These are phyloP conservation scores for Hypoxylon sp. DNA, from an alignment of 2,329 filamentous ascomycete genomes.

Conservation along the genomic window DNA sequence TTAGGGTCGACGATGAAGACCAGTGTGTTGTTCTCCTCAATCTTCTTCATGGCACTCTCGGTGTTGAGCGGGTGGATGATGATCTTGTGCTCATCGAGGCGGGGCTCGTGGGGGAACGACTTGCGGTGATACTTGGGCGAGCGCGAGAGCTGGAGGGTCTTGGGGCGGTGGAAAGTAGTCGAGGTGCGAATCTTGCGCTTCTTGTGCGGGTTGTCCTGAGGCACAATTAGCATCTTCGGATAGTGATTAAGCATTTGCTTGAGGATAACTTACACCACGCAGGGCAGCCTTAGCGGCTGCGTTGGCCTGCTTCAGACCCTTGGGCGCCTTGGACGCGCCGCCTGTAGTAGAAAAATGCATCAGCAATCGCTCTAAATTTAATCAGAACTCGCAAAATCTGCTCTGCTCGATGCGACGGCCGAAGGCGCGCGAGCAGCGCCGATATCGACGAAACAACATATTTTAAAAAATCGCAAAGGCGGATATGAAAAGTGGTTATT, in stretches of 20 bases:
- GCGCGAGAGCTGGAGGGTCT: constrained; percentile 93
- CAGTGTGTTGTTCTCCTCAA: constrained; percentile 99
- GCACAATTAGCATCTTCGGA: constrained; percentile 43
- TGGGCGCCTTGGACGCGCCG: constrained; percentile 64
- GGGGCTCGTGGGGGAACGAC: constrained; percentile 88
- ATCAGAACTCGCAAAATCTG: constrained; percentile 81
- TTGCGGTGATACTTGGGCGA: constrained; percentile 97
- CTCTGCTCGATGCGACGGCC: constrained; percentile 74
- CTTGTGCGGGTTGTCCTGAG: constrained; percentile 77
- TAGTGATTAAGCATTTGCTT: not conserved
- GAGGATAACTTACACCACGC: constrained; percentile 82
- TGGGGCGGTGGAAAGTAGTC: constrained; percentile 97
- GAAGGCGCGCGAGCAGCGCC: constrained; percentile 45
- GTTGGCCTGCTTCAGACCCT: constrained; percentile 87
- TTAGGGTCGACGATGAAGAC: constrained; percentile 98
- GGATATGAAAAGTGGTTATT: constrained; percentile 29
- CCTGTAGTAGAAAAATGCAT: constrained; percentile 70
- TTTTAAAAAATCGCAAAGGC: not conserved
- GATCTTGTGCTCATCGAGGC: constrained; percentile 97
- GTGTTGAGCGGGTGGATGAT: constrained; percentile 99
- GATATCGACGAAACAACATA: constrained; percentile 31
- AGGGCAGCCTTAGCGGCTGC: constrained; percentile 96
- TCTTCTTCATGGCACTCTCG: constrained; percentile 99
- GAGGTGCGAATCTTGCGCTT: constrained; percentile 91
- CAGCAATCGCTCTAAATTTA: constrained; percentile 76